Conservation (phyloP, 768 basidiomycete genomes). For the Lactifluus subvellereus region DNA sequence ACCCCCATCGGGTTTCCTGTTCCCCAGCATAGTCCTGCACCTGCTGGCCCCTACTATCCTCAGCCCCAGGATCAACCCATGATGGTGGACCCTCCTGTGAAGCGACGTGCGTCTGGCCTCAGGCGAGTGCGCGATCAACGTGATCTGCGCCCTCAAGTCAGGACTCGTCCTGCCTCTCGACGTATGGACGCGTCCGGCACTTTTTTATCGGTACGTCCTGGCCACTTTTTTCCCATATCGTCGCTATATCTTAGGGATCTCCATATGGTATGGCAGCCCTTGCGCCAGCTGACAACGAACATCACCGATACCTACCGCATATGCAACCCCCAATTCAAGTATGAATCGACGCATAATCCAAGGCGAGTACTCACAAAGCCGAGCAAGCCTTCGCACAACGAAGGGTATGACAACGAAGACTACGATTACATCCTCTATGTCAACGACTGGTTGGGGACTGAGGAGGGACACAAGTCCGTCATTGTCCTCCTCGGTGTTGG, state of each 20-base stretch:
- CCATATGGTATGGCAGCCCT: constrained; percentile 38
- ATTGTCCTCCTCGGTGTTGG: constrained; percentile 5
- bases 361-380: constrained; percentile 96
- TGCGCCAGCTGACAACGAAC: constrained; percentile 72
- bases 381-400: constrained; percentile 91
- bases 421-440: constrained; percentile 99
- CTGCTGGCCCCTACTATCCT: constrained; percentile 45
- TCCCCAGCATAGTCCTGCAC: constrained; percentile 42
- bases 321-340: constrained; percentile 92
- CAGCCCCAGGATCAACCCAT: constrained; percentile 56
- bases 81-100: constrained; percentile 61
- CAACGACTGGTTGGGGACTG: constrained; percentile 93
- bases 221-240: background rate
- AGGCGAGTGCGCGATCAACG: constrained; percentile 68
- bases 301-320: constrained; percentile 89
- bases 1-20: constrained; percentile 69
- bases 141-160: constrained; percentile 74
- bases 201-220: constrained; percentile 71
- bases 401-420: constrained; percentile 98
- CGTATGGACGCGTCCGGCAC: constrained; percentile 70
- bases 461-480: constrained; percentile 90
- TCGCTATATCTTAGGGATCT: constrained; percentile 14
- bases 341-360: constrained; percentile 92
- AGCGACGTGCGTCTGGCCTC: constrained; percentile 70
- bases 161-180: constrained; percentile 55